A percentile compares a stretch with the other conserved stretches of the same genome.
These are phyloP conservation scores for Leishmania braziliensis DNA, from an alignment of 208 protist species.

Conservation along the genomic window DNA sequence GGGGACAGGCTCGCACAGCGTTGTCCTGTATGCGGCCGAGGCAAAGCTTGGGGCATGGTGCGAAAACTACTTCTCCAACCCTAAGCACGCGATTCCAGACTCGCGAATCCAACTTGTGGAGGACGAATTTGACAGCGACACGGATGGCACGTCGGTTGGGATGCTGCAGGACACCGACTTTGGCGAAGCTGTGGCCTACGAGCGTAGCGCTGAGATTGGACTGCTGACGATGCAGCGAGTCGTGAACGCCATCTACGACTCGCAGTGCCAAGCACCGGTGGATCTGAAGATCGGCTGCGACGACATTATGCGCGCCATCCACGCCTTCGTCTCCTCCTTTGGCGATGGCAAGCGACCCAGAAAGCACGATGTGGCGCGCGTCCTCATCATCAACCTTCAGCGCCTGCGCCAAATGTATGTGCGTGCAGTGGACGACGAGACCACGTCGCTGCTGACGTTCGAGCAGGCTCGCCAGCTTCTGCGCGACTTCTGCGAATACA, in stretches of 20 bases:
- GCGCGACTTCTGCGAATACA: slow-evolving; percentile 84
- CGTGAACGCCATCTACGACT: slow-evolving; percentile 85
- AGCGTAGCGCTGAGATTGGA: slow-evolving; percentile 77
- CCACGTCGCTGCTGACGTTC: slow-evolving; percentile 41
- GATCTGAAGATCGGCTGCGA: slow-evolving; percentile 79
- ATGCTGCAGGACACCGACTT: slow-evolving; percentile 40
- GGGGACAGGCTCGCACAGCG: slow-evolving; percentile 10
- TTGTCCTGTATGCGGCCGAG: slow-evolving; percentile 38
- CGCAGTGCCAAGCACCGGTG: slow-evolving; percentile 53
- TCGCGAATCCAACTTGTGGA: slow-evolving; percentile 23
- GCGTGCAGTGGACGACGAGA: slow-evolving; percentile 46
- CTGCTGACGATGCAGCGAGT: slow-evolving; percentile 76
- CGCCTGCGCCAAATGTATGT: slow-evolving; percentile 76
- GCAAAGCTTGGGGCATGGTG: slow-evolving; percentile 54
- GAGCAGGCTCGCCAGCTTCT: slow-evolving; percentile 52
- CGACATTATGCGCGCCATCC: slow-evolving; percentile 62
- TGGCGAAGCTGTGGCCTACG: slow-evolving; percentile 78
- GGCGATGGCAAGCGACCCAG: slow-evolving; percentile 43
- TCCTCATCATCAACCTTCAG: slow-evolving; percentile 75
- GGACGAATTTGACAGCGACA: slow-evolving; percentile 58
- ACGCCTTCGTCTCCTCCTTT: slow-evolving; percentile 58
- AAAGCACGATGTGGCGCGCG: slow-evolving; percentile 73
- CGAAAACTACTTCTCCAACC: slow-evolving; percentile 42
- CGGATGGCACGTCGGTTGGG: slow-evolving; percentile 25
- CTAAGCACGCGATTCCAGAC: slow-evolving; percentile 30